Evolutionary conservation across 768 basidiomycete species (phyloP), one percentile per base, ranked within the genome.

Genomic region (Pisolithus orientalis): DNA sequence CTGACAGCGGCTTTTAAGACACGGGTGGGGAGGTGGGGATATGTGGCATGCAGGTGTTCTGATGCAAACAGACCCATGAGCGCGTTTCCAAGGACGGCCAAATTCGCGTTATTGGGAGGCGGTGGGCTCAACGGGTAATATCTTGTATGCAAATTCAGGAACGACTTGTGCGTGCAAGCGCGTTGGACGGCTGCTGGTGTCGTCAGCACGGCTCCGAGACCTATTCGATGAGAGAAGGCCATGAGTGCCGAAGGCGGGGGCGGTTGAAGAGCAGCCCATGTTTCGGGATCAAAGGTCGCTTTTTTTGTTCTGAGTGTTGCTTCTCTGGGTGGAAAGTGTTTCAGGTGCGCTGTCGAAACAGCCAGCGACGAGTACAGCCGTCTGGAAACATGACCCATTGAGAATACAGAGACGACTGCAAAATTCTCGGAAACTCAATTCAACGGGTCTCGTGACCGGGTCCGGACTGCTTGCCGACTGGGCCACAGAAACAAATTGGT

Each of bases 1-100:
- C 90, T 93, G 53, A 95, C 82, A 13, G 90, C 93, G 6, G 90
- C 88, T 71, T 96, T 94, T 59, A 91, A 71, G 24, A 93, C 93
- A 50, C 90, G 84, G 21, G 91, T 93, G 1, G 95, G 95, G 27
- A 98, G 79, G 63, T 94, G 85, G 0, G 95, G 95, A 29, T 45
- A 45, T 16, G 44, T 28, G 9, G 44, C 76, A 52, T 85, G 75
- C 29, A 94, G 69, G 62, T 84, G 83, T 69, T 96, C 92, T 9
- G 87, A 44, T 10, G 91, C 85, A 66, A 94, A 91, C 14, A 94
- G 74, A 51, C 92, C 92, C 71, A 94, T 79, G 47, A 94, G 75
- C 1, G 87, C 75, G 71, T 94, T 94, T 48, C 91, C 92, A 8
- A 92, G 67, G 0, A 76, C 68, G 3, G 85, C 76, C 34, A 93